Evolutionary conservation across 2,329 filamentous ascomycete species (phyloP).

Genomic region (Mycosphaerella arachidis): DNA sequence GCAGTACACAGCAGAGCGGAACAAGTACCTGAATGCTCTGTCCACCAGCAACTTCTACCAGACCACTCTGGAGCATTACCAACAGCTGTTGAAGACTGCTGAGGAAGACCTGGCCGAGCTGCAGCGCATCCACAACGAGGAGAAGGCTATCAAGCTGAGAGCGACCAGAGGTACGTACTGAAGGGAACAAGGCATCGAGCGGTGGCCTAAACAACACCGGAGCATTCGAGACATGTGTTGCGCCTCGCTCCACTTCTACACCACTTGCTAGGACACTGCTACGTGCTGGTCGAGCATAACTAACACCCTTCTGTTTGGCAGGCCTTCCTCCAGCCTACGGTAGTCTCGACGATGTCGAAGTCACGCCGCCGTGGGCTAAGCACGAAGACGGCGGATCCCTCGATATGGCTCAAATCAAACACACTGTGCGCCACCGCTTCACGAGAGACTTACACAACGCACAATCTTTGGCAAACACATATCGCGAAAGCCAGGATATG

Average conservation of each 20-base stretch:
- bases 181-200: too few species aligned
- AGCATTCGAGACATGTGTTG: too few species aligned
- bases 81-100: neutral
- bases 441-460: neutral
- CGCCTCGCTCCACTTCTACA: too few species aligned
- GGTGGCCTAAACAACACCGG: too few species aligned
- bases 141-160: conserved; percentile 1
- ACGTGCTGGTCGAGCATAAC: too few species aligned
- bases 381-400: conserved; percentile 10
- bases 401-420: conserved; percentile 17
- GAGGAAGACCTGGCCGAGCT: conserved; percentile 23
- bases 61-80: neutral
- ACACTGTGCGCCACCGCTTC: conserved; percentile 12
- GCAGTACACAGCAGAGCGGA: neutral
- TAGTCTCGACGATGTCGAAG: conserved; percentile 19
- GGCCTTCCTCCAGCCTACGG: conserved; percentile 28
- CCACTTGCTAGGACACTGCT: too few species aligned
- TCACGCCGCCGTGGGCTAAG: conserved; percentile 16
- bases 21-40: neutral
- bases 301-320: too few species aligned
- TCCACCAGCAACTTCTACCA: neutral
- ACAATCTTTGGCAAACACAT: neutral
- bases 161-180: neutral
- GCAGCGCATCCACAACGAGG: conserved; percentile 20
- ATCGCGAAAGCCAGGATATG: neutral